A percentile compares a stretch with the other conserved stretches of the same genome.
Conservation (phyloP, 31 red algal species). For the Odonthalia washingtoniensis region DNA sequence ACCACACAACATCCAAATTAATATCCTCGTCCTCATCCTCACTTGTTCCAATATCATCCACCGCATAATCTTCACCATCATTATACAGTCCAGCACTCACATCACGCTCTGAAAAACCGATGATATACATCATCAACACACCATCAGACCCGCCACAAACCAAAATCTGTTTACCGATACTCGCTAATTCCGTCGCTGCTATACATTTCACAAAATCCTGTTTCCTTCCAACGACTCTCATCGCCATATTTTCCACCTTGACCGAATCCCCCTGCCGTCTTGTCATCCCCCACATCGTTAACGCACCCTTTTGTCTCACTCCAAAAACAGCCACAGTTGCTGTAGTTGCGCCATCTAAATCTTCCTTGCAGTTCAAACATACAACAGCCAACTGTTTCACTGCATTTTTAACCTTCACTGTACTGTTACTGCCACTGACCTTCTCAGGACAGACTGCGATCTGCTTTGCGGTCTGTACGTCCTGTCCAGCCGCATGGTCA, state of each 20-base stretch:
- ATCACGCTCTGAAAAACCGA: slow-evolving; percentile 35
- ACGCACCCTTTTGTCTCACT: slow-evolving; percentile 29
- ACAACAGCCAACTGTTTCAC: slow-evolving; percentile 46
- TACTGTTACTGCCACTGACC: slow-evolving; percentile 4
- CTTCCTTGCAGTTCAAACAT: slow-evolving; percentile 18
- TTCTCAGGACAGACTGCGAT: slow-evolving; percentile 56
- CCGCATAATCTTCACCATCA: background rate
- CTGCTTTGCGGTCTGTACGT: slow-evolving; percentile 62
- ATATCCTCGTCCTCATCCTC: slow-evolving; percentile 65
- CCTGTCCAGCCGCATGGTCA: slow-evolving; percentile 45
- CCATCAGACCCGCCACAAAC: slow-evolving; percentile 63
- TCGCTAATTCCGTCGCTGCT: slow-evolving; percentile 43
- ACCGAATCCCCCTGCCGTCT: slow-evolving; percentile 41
- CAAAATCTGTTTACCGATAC: slow-evolving; percentile 49
- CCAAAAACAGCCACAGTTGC: slow-evolving; percentile 57
- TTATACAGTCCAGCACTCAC: background rate
- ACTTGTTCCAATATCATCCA: background rate
- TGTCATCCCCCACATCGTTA: slow-evolving; percentile 47
- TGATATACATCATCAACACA: slow-evolving; percentile 48
- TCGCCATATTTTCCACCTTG: slow-evolving; percentile 34
- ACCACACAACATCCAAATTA: slow-evolving; percentile 56
- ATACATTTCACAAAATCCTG: slow-evolving; percentile 50
- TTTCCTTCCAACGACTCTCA: slow-evolving; percentile 40
- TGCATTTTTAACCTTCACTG: background rate
- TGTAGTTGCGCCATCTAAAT: slow-evolving; percentile 2